Evolutionary conservation across 257 asterid species (phyloP), one percentile per base, ranked within the genome.

Genomic region (Mentha longifolia): DNA sequence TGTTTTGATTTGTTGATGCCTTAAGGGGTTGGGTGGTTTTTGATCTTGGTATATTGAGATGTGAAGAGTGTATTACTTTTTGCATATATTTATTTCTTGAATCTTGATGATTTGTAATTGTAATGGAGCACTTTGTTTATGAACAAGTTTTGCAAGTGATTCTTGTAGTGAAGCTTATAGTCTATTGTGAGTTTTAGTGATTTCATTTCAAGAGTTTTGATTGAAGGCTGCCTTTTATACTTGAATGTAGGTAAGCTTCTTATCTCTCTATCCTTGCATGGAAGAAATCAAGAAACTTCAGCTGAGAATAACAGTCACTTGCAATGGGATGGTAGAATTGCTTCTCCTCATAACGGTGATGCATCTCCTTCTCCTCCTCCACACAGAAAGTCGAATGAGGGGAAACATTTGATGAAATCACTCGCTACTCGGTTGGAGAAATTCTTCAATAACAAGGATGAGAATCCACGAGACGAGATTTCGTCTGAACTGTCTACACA

Each of bases 351-450:
- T 62, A 83, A 79, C 65, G 57, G 65, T 62, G 51, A 62, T 72
- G 60, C 67, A 20, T 28, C 31, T 28, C 31, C 31, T 28, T 55
- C 81, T 31, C 69, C 78, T 6, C 49, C 85, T 73, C 47, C 72
- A 14, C 47, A 75, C 50, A 84, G 73, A 68, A 87, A 81, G 84
- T 47, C 56, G 4, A 72, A 30, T 11, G 97, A 89, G 0, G 91
- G 88, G 30, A 93, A 87, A 74, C 88, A 85, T 15, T 71, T 91
- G 76, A 77, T 89, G 75, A 91, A 86, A 77, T 33, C 89, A n/a
- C 80, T 93, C 41, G 82, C 95, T 28, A 68, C 77, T 67, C 95
- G 84, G 65, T 69, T 93, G 72, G 96, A 93, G 70, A 93, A 77
- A 71, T 59, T 90, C 47, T 87, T 92, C 47, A 54, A 72, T 60